Evolutionary conservation across 345 rosid genomes (phyloP).

Genomic region (Theobroma cacao): DNA sequence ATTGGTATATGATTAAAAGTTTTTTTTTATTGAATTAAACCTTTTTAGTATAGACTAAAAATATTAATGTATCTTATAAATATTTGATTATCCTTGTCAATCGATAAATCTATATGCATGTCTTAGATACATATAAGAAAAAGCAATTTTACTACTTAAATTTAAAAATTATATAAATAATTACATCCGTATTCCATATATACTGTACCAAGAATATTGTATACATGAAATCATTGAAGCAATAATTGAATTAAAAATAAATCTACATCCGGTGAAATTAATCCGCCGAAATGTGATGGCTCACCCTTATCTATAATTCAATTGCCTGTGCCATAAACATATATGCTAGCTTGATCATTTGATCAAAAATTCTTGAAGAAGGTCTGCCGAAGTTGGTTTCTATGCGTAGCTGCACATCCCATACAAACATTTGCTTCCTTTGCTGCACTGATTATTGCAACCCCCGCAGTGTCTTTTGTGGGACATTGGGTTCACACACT

Average conservation of each 20-base stretch:
- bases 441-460: slow-evolving; percentile 52
- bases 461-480: slow-evolving; percentile 53
- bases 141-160: too few species aligned
- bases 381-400: not conserved
- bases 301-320: slow-evolving; percentile 6
- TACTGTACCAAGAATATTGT: too few species aligned
- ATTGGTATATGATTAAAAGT: too few species aligned
- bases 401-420: slow-evolving; percentile 61
- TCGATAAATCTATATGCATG: too few species aligned
- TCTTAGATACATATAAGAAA: too few species aligned
- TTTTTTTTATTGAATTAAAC: too few species aligned
- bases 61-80: too few species aligned
- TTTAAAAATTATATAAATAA: too few species aligned
- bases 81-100: too few species aligned
- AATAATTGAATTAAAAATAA: not conserved
- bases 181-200: too few species aligned
- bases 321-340: not conserved
- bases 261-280: not conserved
- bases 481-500: slow-evolving; percentile 51
- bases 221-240: not conserved
- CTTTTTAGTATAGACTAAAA: too few species aligned
- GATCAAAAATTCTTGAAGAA: not conserved
- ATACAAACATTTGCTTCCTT: slow-evolving; percentile 40
- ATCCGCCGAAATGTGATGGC: not conserved
- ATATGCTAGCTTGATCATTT: not conserved